phyloP scores from a whole-genome alignment of 1,139 yeast genomes.

The Meyerozyma smithsonii region DNA sequence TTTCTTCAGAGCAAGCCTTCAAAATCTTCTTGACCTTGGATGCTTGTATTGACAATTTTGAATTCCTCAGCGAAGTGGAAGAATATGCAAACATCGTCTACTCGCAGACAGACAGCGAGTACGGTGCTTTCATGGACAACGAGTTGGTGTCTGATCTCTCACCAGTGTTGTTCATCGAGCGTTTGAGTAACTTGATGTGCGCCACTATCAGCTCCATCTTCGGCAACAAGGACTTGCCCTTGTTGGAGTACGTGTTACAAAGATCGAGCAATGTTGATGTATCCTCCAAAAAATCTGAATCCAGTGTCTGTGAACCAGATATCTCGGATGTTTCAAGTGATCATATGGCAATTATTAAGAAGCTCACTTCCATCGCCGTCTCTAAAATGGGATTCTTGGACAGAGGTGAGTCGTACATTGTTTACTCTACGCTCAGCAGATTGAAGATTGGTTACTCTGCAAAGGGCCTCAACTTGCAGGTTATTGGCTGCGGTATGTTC shows the following conservation, averaged over 20 bases:
- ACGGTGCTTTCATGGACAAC: slow-evolving; percentile 23
- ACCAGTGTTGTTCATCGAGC: slow-evolving; percentile 44
- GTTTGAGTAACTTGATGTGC: slow-evolving; percentile 36
- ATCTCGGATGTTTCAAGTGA: slow-evolving; percentile 20
- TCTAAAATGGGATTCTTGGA: slow-evolving; percentile 41
- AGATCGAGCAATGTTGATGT: slow-evolving; percentile 21
- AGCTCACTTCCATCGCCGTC: slow-evolving; percentile 31
- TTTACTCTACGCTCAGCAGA: slow-evolving; percentile 36
- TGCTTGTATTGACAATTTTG: slow-evolving; percentile 35
- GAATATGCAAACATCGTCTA: slow-evolving; percentile 25
- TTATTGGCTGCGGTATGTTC: slow-evolving; percentile 40
- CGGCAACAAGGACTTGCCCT: slow-evolving; percentile 18
- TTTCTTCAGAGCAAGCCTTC: slow-evolving; percentile 23
- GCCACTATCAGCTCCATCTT: slow-evolving; percentile 28
- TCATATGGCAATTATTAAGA: slow-evolving; percentile 26
- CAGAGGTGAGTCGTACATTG: slow-evolving; percentile 41
- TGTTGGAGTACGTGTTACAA: slow-evolving; percentile 27
- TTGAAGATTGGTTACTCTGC: slow-evolving; percentile 40
- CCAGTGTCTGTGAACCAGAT: slow-evolving; percentile 9
- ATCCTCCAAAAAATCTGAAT: slow-evolving; percentile 4
- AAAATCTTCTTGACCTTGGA: slow-evolving; percentile 33
- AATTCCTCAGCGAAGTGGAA: slow-evolving; percentile 38
- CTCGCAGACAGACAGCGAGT: slow-evolving; percentile 18
- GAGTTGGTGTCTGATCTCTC: slow-evolving; percentile 30
- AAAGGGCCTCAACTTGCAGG: slow-evolving; percentile 35